Percentiles rank a stretch among this genome's conserved stretches.
Conservation (phyloP, 495 filamentous ascomycete species). For the Tuber umbilicatum region DNA sequence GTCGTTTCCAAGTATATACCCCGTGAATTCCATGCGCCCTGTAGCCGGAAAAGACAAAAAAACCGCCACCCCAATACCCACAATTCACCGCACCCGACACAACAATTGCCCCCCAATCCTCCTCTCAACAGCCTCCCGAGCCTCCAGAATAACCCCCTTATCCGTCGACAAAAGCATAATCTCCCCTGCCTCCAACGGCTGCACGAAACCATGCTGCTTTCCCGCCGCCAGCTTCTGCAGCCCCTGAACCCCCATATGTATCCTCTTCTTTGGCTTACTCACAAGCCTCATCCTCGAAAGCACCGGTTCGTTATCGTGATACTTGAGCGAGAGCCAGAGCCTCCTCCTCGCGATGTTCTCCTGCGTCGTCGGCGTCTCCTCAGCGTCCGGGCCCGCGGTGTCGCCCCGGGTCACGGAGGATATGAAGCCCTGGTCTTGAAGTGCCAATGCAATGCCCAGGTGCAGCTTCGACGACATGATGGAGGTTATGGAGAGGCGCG, state of each 20-base stretch:
- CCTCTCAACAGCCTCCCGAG: slow-evolving; percentile 77
- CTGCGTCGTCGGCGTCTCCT: slow-evolving; percentile 58
- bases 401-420: slow-evolving; percentile 68
- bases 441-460: slow-evolving; percentile 63
- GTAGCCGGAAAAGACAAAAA: slow-evolving; percentile 7
- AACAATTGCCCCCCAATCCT: slow-evolving; percentile 77
- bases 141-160: slow-evolving; percentile 68
- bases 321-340: slow-evolving; percentile 90
- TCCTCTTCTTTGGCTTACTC: slow-evolving; percentile 66
- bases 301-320: slow-evolving; percentile 82
- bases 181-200: slow-evolving; percentile 75
- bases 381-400: slow-evolving; percentile 49
- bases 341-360: slow-evolving; percentile 70
- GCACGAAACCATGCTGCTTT: slow-evolving; percentile 55
- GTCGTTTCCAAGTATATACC: background rate
- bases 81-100: slow-evolving; percentile 55
- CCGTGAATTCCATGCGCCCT: background rate
- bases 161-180: slow-evolving; percentile 73
- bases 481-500: slow-evolving; percentile 78
- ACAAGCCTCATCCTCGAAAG: slow-evolving; percentile 62
- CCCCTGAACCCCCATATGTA: slow-evolving; percentile 57
- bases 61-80: slow-evolving; percentile 3
- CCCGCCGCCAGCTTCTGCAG: slow-evolving; percentile 63
- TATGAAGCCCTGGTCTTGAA: slow-evolving; percentile 79
- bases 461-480: slow-evolving; percentile 76